phyloP scores from a whole-genome alignment of 164 flowering plant species.

The Piper betle region DNA sequence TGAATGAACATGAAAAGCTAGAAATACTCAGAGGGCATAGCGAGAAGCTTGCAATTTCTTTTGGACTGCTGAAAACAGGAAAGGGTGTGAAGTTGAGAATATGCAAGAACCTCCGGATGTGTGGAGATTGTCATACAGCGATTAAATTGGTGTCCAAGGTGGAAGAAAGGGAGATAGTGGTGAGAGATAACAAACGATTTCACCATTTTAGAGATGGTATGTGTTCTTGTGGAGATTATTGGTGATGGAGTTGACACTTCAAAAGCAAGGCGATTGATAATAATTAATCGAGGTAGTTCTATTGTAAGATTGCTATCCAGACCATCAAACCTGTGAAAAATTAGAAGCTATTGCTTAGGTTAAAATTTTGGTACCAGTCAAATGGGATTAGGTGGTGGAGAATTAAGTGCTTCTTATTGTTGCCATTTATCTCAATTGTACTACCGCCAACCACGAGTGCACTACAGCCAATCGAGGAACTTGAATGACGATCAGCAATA shows the following conservation, averaged over 20 bases:
- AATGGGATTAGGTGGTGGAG: no score
- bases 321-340: no score
- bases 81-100: conserved; percentile 32
- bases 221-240: conserved; percentile 60
- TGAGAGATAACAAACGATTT: conserved; percentile 55
- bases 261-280: neutral
- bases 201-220: conserved; percentile 49
- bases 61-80: conserved; percentile 34
- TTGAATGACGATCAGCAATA: no score
- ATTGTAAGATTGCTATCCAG: no score
- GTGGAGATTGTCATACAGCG: conserved; percentile 54
- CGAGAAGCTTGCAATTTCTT: conserved; percentile 52
- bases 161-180: conserved; percentile 40
- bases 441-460: no score
- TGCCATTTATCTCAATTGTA: no score
- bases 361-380: no score
- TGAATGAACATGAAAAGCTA: conserved; percentile 41
- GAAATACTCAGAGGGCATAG: conserved; percentile 42
- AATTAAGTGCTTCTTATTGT: no score
- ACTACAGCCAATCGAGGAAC: no score
- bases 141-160: conserved; percentile 39
- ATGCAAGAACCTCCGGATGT: conserved; percentile 46
- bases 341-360: no score
- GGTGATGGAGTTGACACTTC: conserved; percentile 14
- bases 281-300: no score